A percentile compares a stretch with the other conserved stretches of the same genome.
Evolutionary conservation across 257 asterid genomes (phyloP).

Genomic region (Coffea eugenioides): DNA sequence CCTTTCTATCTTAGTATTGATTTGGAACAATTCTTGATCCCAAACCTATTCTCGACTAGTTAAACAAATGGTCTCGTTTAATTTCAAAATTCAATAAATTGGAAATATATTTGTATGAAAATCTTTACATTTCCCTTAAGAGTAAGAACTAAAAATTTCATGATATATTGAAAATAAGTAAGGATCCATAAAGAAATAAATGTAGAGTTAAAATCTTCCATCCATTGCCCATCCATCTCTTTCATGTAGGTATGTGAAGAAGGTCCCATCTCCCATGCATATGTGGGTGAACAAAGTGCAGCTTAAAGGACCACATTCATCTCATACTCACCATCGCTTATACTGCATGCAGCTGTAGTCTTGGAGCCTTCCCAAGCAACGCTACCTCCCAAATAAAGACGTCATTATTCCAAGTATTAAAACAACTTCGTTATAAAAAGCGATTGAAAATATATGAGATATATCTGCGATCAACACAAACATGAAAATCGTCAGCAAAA

Average conservation of each 20-base stretch:
- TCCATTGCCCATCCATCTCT: conserved; percentile 1
- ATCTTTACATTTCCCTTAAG: neutral
- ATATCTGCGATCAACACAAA: too few species aligned
- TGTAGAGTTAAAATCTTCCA: neutral
- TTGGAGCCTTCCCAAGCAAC: neutral
- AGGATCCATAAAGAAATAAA: neutral
- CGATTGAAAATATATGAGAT: too few species aligned
- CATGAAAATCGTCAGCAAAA: too few species aligned
- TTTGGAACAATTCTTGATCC: neutral
- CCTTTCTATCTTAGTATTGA: neutral
- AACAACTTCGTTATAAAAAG: too few species aligned
- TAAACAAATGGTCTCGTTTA: neutral
- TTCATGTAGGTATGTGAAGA: neutral
- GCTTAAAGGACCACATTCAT: neutral
- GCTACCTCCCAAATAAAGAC: neutral
- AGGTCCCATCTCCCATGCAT: neutral
- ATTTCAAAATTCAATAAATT: neutral
- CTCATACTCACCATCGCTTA: neutral
- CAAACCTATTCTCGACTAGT: neutral
- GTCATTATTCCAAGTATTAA: too few species aligned
- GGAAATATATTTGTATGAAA: neutral
- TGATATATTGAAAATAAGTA: neutral
- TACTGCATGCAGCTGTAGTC: neutral
- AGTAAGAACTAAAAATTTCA: neutral
- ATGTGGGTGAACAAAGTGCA: neutral